These are phyloP conservation scores for Trichophyton rubrum DNA, from an alignment of 2,329 filamentous ascomycete genomes.

Conservation along the genomic window DNA sequence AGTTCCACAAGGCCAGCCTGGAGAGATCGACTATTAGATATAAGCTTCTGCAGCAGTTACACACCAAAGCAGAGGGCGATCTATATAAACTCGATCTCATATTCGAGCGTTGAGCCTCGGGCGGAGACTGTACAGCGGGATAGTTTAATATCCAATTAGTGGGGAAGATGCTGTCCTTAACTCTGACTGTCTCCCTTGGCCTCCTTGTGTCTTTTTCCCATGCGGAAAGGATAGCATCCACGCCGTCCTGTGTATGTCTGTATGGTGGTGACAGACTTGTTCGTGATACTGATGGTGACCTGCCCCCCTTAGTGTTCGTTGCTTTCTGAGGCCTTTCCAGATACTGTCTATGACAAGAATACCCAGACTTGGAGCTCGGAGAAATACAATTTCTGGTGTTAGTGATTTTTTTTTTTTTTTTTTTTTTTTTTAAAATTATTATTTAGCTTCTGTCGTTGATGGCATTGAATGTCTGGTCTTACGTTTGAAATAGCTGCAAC, in stretches of 20 bases:
- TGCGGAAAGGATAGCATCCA: background rate
- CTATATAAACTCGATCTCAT: background rate
- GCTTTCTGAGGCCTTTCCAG: constrained; percentile 2
- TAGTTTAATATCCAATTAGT: too few relatives aligned
- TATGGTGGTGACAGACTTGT: background rate
- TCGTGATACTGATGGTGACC: background rate
- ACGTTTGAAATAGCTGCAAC: constrained; percentile 2
- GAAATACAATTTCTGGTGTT: constrained; percentile 6
- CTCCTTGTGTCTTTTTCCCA: background rate
- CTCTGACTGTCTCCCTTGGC: background rate
- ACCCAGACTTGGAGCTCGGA: background rate
- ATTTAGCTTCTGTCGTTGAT: background rate
- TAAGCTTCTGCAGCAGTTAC: background rate
- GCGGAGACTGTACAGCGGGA: background rate
- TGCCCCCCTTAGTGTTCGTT: background rate
- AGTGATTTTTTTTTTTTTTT: background rate
- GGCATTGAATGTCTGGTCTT: background rate
- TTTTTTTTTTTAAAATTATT: too few relatives aligned
- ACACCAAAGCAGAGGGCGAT: background rate
- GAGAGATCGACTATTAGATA: background rate
- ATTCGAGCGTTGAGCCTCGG: background rate
- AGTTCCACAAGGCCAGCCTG: background rate
- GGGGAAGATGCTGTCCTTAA: background rate
- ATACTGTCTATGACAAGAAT: background rate
- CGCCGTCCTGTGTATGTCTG: background rate